Conservation (phyloP, 2,329 filamentous ascomycete genomes). For the Epichloe uncinata region DNA sequence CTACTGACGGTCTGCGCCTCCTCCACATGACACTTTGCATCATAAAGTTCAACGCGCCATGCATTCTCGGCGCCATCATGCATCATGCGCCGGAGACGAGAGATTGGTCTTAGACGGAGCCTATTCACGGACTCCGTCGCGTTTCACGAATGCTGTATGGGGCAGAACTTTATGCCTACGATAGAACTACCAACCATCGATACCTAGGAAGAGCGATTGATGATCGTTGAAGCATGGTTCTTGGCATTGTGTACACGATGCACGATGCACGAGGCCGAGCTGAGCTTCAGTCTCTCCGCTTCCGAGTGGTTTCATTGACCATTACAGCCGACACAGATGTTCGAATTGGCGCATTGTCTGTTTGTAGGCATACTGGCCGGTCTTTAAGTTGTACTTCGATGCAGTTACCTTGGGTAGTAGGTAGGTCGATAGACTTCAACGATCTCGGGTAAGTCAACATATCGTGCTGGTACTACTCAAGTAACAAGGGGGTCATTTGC, state of each 20-base stretch:
- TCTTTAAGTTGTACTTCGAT: not conserved
- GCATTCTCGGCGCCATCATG: slow-evolving; percentile 2
- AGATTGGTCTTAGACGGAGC: not conserved
- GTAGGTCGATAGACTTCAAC: not conserved
- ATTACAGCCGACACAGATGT: not conserved
- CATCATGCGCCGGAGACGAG: not conserved
- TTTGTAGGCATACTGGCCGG: not conserved
- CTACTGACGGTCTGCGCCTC: slow-evolving; percentile 29
- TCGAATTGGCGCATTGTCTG: not conserved
- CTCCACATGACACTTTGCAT: not conserved
- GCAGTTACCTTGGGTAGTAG: too few species aligned
- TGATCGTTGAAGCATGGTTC: not conserved
- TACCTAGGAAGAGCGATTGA: not conserved
- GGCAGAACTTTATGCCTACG: not conserved
- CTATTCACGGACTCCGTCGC: not conserved
- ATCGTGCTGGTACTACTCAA: too few species aligned
- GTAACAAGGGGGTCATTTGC: too few species aligned
- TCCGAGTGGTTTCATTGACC: not conserved
- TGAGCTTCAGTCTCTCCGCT: not conserved
- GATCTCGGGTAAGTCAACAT: not conserved
- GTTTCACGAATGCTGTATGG: not conserved
- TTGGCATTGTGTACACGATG: not conserved
- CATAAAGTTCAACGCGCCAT: not conserved
- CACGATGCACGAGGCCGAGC: not conserved
- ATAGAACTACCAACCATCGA: not conserved